A percentile compares a stretch with the other conserved stretches of the same genome.
Evolutionary conservation across 2,329 filamentous ascomycete species (phyloP).

Genomic region (Cladophialophora immunda): DNA sequence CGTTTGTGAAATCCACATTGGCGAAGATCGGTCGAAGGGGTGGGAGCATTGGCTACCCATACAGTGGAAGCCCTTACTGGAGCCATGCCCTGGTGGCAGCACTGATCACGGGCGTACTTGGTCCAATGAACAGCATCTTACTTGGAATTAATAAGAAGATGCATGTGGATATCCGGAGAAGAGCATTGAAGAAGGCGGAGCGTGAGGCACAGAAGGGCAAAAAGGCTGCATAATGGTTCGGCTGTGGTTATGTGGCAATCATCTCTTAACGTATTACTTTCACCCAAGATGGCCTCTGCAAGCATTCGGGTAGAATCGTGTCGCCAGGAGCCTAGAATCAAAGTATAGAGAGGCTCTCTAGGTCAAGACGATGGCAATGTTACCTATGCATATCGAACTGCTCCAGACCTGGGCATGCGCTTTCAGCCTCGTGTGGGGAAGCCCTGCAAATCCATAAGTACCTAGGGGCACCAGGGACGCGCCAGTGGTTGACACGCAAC

Average conservation of each 20-base stretch:
- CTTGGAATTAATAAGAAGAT: conserved; percentile 71
- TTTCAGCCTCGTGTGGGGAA: conserved; percentile 2
- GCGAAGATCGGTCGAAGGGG: conserved; percentile 81
- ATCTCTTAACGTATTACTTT: not conserved
- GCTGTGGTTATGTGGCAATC: not conserved
- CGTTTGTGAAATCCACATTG: conserved; percentile 81
- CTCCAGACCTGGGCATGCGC: not conserved
- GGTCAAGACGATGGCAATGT: not conserved
- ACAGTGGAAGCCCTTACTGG: conserved; percentile 93
- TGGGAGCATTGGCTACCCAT: conserved; percentile 78
- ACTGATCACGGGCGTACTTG: conserved; percentile 69
- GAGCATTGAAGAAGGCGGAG: conserved; percentile 84
- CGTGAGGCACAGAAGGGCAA: conserved; percentile 37
- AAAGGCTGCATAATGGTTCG: conserved; percentile 24
- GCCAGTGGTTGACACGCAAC: not conserved
- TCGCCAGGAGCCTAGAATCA: not conserved
- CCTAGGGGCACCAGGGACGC: not conserved
- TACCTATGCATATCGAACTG: not conserved
- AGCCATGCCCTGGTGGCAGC: conserved; percentile 89
- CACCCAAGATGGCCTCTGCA: not conserved
- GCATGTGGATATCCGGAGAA: conserved; percentile 82
- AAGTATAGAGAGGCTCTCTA: not conserved
- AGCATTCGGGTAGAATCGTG: not conserved
- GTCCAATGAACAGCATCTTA: conserved; percentile 65
- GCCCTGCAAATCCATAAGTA: not conserved